Base-by-base conservation (phyloP, 2,329 filamentous ascomycete genomes). In the Curvularia lunata region DNA sequence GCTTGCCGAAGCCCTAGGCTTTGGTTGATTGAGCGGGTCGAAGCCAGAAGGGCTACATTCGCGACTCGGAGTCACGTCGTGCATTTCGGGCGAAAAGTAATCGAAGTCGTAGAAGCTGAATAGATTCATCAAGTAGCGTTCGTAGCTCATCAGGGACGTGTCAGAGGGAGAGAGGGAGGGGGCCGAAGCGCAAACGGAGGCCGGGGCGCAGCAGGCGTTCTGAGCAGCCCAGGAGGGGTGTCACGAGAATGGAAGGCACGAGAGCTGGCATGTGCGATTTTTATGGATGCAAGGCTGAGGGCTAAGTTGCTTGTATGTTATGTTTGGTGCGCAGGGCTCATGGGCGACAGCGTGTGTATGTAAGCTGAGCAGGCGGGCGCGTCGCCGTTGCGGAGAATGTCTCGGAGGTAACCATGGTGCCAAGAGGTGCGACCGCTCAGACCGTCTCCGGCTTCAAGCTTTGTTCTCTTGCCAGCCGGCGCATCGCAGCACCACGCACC, bases 101-200 rank as follows among this genome's bases (percentile, higher is more conserved):
- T 62, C 61, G 65, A 71, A 66, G 34, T 69, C 65, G 61, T 69
- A 54, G 38, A 67, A 49, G 43, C 53, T 56, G 34, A 66, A 65
- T 19, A 70, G 61, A 45, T 54, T 66, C 57, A 61, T 61, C 27
- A 58, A 54, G 53, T 56, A 41, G 38, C 48, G 34, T 21, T 49
- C 54, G 54, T 58, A 56, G 55, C 52, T 62, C 59, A 64, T 66
- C 25, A 28, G 23, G 49, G 43, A 45, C 27, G 38, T 10, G 46
- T 42, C 32, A 46, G 54, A 40, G 37, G 19, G 27, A 40, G 23
- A 37, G 40, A 42, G 28, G 18, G 38, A 49, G 30, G 40, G 28
- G 38, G 43, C 37, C 25, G 32, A 23, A 19, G 34, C 18, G 43
- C 28, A 32, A 27, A 41, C n/a, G 50, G 25, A 54, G 34, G 56